These are phyloP conservation scores for Clarireedia monteithiana DNA, from an alignment of 2,329 filamentous ascomycete genomes.

Conservation along the genomic window DNA sequence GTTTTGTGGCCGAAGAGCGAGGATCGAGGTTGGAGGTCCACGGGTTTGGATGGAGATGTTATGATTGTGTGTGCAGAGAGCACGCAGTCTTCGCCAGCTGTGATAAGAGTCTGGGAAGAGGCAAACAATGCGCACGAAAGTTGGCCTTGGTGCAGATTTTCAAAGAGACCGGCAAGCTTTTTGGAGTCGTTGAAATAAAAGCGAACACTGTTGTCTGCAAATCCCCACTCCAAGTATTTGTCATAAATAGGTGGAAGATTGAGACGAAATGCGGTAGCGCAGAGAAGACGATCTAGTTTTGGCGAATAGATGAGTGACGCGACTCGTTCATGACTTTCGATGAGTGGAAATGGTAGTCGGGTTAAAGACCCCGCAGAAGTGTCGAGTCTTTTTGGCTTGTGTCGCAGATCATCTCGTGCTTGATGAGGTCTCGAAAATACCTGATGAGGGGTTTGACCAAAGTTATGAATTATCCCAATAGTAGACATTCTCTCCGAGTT, in stretches of 20 bases:
- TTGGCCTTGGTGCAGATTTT: conserved; percentile 88
- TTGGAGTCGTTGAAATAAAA: conserved; percentile 83
- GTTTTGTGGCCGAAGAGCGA: conserved; percentile 87
- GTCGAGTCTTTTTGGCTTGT: conserved; percentile 65
- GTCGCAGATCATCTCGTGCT: conserved; percentile 59
- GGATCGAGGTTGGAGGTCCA: conserved; percentile 71
- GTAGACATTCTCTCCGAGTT: conserved; percentile 79
- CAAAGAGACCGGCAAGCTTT: conserved; percentile 79
- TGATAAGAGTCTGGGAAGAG: conserved; percentile 85
- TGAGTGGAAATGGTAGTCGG: conserved; percentile 68
- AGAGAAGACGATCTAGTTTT: conserved; percentile 76
- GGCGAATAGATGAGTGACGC: conserved; percentile 69
- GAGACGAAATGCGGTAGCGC: conserved; percentile 73
- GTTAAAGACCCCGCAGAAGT: conserved; percentile 68
- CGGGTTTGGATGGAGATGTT: conserved; percentile 53
- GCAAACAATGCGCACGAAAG: conserved; percentile 78
- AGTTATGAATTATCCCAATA: conserved; percentile 96
- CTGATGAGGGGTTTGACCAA: conserved; percentile 94
- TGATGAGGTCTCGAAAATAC: conserved; percentile 80
- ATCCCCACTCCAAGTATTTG: conserved; percentile 93
- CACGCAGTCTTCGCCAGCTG: conserved; percentile 86
- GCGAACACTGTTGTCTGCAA: conserved; percentile 83
- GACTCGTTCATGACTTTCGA: conserved; percentile 68
- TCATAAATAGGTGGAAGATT: conserved; percentile 84
- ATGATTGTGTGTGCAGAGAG: conserved; percentile 75